These are phyloP conservation scores for Yamadazyma insecticola DNA, from an alignment of 805 yeast species.

Conservation along the genomic window DNA sequence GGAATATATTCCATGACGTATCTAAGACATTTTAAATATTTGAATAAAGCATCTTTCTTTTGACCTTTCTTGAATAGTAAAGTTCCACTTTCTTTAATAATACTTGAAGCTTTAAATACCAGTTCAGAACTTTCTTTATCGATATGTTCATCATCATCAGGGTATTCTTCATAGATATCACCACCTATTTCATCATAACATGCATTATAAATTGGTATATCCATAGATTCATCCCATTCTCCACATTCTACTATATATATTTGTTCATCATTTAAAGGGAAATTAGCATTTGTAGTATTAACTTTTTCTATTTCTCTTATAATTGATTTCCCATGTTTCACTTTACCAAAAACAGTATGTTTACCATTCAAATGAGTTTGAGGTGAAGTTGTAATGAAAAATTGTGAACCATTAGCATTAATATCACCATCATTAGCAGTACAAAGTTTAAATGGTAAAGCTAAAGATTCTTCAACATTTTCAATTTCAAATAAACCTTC, in stretches of 20 bases:
- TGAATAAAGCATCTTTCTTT: conserved; percentile 49
- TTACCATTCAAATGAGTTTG: conserved; percentile 72
- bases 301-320: conserved; percentile 59
- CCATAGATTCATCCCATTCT: conserved; percentile 49
- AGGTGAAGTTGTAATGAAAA: conserved; percentile 65
- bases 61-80: conserved; percentile 51
- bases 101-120: conserved; percentile 47
- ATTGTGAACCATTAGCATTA: conserved; percentile 55
- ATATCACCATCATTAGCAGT: conserved; percentile 55
- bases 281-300: conserved; percentile 36
- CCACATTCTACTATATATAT: conserved; percentile 59
- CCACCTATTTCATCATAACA: conserved; percentile 60
- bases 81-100: conserved; percentile 66
- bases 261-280: conserved; percentile 32
- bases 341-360: conserved; percentile 75
- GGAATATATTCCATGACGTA: conserved; percentile 72
- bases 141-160: conserved; percentile 63
- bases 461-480: conserved; percentile 42
- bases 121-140: conserved; percentile 53
- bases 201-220: conserved; percentile 58
- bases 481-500: conserved; percentile 49
- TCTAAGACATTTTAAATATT: conserved; percentile 62
- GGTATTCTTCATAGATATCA: conserved; percentile 71
- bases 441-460: conserved; percentile 48
- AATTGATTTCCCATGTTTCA: conserved; percentile 63